Percentiles rank a stretch among this genome's conserved stretches.
Evolutionary conservation across 306 rosid species (phyloP).

Genomic region (Fragaria nilgerrensis): DNA sequence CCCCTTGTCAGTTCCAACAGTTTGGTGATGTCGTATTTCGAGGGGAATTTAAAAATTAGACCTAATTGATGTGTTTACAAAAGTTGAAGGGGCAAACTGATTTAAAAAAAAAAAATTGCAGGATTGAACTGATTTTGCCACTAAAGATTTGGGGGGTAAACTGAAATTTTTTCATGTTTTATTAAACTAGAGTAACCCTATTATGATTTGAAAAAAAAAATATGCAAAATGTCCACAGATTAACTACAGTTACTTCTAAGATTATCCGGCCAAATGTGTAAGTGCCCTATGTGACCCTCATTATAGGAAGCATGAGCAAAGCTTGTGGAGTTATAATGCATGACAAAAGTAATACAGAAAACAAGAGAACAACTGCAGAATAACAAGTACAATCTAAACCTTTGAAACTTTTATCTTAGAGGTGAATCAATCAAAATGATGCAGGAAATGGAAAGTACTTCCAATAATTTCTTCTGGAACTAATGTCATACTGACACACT

Average conservation of each 20-base stretch:
- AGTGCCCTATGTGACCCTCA: neutral
- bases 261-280: neutral
- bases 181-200: neutral
- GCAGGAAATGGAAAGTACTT: neutral
- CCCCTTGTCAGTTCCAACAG: no score
- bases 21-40: no score
- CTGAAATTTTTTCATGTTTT: neutral
- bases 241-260: neutral
- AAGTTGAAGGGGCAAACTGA: no score
- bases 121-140: no score
- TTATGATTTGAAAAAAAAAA: no score
- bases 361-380: neutral
- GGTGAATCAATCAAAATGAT: neutral
- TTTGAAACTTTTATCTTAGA: neutral
- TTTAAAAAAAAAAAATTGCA: no score
- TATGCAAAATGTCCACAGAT: neutral
- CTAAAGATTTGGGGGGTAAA: no score
- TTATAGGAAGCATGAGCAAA: neutral
- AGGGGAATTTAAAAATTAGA: no score
- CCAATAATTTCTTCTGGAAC: neutral
- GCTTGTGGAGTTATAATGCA: neutral
- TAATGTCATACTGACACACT: neutral
- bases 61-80: no score
- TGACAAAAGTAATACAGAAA: neutral
- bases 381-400: neutral